Evolutionary conservation across 495 filamentous ascomycete species (phyloP).

Genomic region (Lineolata rhizophorae): DNA sequence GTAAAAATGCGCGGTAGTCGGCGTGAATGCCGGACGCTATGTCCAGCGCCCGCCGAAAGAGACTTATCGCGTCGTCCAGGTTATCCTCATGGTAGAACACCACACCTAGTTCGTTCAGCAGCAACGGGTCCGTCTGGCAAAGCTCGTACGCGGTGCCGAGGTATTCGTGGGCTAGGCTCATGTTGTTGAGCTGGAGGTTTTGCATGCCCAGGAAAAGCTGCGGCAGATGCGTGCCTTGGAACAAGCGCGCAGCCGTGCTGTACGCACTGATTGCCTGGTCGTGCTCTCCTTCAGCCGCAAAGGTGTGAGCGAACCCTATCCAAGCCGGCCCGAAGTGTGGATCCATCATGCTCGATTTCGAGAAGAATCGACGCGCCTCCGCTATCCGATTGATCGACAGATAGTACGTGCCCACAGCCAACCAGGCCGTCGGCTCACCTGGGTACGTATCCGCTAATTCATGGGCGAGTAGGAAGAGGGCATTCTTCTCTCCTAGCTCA

Average conservation of each 20-base stretch:
- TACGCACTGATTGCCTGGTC: slow-evolving; percentile 98
- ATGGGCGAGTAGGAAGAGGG: slow-evolving; percentile 83
- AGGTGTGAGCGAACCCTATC: slow-evolving; percentile 98
- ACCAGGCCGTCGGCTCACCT: slow-evolving; percentile 72
- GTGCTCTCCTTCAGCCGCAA: slow-evolving; percentile 98
- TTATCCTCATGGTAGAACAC: slow-evolving; percentile 83
- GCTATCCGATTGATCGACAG: slow-evolving; percentile 72
- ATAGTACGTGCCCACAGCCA: slow-evolving; percentile 92
- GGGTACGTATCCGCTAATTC: slow-evolving; percentile 84
- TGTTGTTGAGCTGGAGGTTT: slow-evolving; percentile 84
- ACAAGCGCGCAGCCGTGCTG: slow-evolving; percentile 82
- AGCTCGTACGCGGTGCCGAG: slow-evolving; percentile 65
- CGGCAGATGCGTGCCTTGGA: slow-evolving; percentile 91
- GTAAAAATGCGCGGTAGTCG: slow-evolving; percentile 66
- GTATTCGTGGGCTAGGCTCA: slow-evolving; percentile 89
- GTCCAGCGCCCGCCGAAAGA: slow-evolving; percentile 53
- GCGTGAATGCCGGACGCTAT: slow-evolving; percentile 62
- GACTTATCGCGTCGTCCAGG: slow-evolving; percentile 41
- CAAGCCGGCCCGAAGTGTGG: slow-evolving; percentile 94
- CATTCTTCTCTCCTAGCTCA: slow-evolving; percentile 67
- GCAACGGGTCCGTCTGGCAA: slow-evolving; percentile 58
- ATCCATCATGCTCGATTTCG: slow-evolving; percentile 90
- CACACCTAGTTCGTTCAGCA: slow-evolving; percentile 89
- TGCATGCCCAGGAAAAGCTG: slow-evolving; percentile 98
- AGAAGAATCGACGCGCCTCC: slow-evolving; percentile 87